Evolutionary conservation across 306 rosid species (phyloP).

Genomic region (Cyamopsis tetragonoloba): DNA sequence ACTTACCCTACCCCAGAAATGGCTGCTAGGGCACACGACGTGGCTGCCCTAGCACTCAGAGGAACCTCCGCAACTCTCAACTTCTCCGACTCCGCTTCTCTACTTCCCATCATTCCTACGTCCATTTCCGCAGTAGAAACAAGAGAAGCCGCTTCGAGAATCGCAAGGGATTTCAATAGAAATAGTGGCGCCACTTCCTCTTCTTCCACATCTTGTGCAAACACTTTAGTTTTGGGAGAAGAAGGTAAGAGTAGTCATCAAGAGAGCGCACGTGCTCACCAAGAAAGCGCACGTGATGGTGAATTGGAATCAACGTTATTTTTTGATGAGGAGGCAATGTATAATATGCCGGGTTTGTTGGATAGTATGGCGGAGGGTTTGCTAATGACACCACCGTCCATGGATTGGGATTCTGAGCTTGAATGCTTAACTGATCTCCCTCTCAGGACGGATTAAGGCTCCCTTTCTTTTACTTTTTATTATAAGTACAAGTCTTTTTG

Average conservation of each 20-base stretch:
- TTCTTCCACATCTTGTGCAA: neutral
- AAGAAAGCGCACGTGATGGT: too few species aligned
- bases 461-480: too few species aligned
- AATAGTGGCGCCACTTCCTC: neutral
- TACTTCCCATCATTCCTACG: constrained; percentile 7
- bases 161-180: neutral
- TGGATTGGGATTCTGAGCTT: constrained; percentile 27
- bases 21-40: constrained; percentile 47
- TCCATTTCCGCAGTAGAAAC: constrained; percentile 20
- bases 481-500: too few species aligned
- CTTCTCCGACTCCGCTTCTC: constrained; percentile 13
- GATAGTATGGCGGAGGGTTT: constrained; percentile 37
- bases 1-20: constrained; percentile 37
- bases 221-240: too few species aligned
- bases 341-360: constrained; percentile 31
- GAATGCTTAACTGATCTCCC: neutral
- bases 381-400: constrained; percentile 29
- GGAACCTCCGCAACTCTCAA: constrained; percentile 28
- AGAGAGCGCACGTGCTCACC: too few species aligned
- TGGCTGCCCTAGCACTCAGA: constrained; percentile 30
- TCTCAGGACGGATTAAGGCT: neutral
- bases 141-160: constrained; percentile 18
- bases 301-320: neutral
- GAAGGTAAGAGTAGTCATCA: neutral
- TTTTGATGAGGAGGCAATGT: constrained; percentile 31